phyloP scores from a whole-genome alignment of 2,329 filamentous ascomycete species.

The Seiridium unicorne region DNA sequence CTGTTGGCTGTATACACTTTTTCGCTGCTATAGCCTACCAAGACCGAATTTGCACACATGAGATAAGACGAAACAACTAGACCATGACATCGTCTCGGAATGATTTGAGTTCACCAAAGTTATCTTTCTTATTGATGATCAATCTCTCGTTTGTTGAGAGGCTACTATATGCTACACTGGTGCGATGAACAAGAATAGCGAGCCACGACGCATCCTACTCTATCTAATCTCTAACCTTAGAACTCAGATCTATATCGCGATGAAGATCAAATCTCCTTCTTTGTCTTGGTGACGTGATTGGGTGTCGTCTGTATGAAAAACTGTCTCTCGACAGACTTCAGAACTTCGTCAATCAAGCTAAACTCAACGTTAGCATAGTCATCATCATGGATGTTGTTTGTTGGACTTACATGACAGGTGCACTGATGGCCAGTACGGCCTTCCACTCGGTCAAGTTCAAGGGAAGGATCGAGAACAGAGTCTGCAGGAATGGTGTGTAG shows the following conservation, averaged over 20 bases:
- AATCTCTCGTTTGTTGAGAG: neutral
- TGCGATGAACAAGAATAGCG: neutral
- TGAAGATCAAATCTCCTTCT: slow-evolving; percentile 44
- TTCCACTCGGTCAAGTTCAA: slow-evolving; percentile 87
- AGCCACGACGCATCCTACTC: neutral
- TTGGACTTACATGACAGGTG: slow-evolving; percentile 80
- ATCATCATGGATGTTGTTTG: neutral
- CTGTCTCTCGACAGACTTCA: slow-evolving; percentile 74
- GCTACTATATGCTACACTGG: neutral
- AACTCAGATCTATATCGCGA: slow-evolving; percentile 16
- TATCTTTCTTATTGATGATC: neutral
- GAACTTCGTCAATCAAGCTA: slow-evolving; percentile 77
- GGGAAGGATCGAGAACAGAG: slow-evolving; percentile 86
- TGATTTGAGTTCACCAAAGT: neutral
- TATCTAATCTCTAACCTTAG: slow-evolving; percentile 13
- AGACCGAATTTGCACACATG: too few relatives aligned
- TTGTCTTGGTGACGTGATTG: slow-evolving; percentile 37
- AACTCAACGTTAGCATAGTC: slow-evolving; percentile 15
- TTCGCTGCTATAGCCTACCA: too few relatives aligned
- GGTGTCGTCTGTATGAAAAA: slow-evolving; percentile 57
- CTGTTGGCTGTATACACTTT: too few relatives aligned
- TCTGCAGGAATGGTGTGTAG: slow-evolving; percentile 86
- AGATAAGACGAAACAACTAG: too few relatives aligned
- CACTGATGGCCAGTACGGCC: slow-evolving; percentile 84
- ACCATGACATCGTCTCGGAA: too few relatives aligned